These are phyloP conservation scores for Pseudogymnoascus verrucosus DNA, from an alignment of 2,329 filamentous ascomycete species.

Conservation along the genomic window DNA sequence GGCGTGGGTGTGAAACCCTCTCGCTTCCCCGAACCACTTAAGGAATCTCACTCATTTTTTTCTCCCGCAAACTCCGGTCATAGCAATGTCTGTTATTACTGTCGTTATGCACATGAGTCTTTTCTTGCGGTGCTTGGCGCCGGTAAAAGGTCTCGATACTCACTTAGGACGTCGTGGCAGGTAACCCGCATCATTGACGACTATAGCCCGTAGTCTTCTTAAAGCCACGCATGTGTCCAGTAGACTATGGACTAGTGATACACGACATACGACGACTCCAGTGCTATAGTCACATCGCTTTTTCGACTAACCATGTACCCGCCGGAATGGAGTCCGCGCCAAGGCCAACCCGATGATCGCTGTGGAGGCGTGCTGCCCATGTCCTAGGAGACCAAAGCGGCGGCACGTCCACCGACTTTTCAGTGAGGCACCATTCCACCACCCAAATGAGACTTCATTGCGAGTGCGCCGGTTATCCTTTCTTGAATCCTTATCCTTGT, in stretches of 20 bases:
- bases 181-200: background rate
- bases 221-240: background rate
- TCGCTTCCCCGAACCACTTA: background rate
- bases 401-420: background rate
- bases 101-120: background rate
- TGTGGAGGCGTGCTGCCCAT: background rate
- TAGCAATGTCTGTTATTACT: background rate
- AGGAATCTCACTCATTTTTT: background rate
- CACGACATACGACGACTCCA: background rate
- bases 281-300: background rate
- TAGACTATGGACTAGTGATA: background rate
- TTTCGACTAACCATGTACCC: background rate
- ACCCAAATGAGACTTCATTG: background rate
- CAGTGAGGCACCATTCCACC: background rate
- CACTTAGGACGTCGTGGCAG: background rate
- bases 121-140: background rate
- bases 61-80: background rate
- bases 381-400: conserved; percentile 1
- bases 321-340: background rate
- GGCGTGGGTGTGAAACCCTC: background rate
- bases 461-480: background rate
- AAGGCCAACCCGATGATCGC: background rate
- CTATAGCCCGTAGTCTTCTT: background rate
- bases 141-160: background rate
- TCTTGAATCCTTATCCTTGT: background rate